Percentiles rank a stretch among this genome's conserved stretches.
Evolutionary conservation across 129 eudicot species (phyloP).

Genomic region (Flaveria robusta): DNA sequence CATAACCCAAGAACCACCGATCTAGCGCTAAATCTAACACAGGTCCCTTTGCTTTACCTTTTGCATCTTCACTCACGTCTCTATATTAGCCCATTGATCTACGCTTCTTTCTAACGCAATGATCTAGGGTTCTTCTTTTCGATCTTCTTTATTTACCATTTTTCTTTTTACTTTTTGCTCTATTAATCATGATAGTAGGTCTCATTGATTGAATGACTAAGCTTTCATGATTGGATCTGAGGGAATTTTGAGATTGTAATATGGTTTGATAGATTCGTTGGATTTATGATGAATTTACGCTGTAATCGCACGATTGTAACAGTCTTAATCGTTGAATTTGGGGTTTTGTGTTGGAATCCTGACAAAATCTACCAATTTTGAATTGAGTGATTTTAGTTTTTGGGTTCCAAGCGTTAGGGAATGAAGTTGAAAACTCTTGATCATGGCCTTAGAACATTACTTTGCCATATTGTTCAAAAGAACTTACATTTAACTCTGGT

Average conservation of each 20-base stretch:
- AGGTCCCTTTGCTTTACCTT: conserved; percentile 19
- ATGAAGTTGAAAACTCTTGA: not conserved
- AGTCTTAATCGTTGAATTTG: not conserved
- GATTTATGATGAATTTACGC: not conserved
- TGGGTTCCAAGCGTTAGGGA: not conserved
- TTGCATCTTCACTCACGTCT: not conserved
- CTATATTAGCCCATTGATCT: not conserved
- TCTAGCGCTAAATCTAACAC: conserved; percentile 23
- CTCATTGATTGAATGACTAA: not conserved
- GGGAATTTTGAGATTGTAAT: not conserved
- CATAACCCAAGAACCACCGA: conserved; percentile 7
- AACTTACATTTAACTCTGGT: no score
- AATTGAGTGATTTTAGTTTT: not conserved
- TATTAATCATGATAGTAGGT: not conserved
- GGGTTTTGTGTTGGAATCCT: not conserved
- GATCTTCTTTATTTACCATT: not conserved
- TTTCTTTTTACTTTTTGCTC: not conserved
- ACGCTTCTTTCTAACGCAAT: conserved; percentile 11
- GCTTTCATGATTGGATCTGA: conserved; percentile 27
- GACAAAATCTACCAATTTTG: not conserved
- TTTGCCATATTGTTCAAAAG: no score
- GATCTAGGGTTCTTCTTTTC: conserved; percentile 31
- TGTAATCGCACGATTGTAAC: no score
- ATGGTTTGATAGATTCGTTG: not conserved
- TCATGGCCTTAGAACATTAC: no score